Conservation (phyloP, 768 basidiomycete species). For the Kwoniella sp. region DNA sequence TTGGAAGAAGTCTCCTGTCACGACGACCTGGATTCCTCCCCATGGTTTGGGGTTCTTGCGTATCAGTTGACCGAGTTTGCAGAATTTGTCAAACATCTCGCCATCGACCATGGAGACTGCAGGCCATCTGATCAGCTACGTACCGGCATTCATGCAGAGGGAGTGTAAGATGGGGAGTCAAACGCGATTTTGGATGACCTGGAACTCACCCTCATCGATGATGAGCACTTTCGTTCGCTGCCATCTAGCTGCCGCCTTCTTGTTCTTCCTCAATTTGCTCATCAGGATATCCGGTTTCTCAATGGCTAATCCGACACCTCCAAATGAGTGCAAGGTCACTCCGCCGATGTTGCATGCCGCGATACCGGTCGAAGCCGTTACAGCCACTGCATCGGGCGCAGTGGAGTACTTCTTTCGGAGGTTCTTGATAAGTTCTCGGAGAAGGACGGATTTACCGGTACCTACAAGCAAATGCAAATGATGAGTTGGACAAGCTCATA, state of each 20-base stretch:
- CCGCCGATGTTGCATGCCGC: slow-evolving; percentile 98
- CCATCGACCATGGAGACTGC: slow-evolving; percentile 98
- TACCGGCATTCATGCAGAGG: background rate
- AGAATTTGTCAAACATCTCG: slow-evolving; percentile 78
- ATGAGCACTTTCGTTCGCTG: slow-evolving; percentile 78
- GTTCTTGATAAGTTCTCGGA: slow-evolving; percentile 83
- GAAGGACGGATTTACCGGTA: slow-evolving; percentile 92
- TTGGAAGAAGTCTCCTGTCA: slow-evolving; percentile 98
- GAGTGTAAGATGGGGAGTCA: too few relatives aligned
- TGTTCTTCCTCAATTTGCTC: slow-evolving; percentile 74
- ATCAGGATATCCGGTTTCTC: slow-evolving; percentile 68
- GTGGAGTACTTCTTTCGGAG: slow-evolving; percentile 65
- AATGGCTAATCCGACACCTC: slow-evolving; percentile 84
- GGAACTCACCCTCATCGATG: slow-evolving; percentile 75
- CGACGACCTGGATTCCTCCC: slow-evolving; percentile 90
- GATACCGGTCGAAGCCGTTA: slow-evolving; percentile 95
- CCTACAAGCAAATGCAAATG: slow-evolving; percentile 61
- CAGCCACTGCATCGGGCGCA: slow-evolving; percentile 73
- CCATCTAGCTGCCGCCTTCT: slow-evolving; percentile 81
- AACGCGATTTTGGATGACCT: background rate
- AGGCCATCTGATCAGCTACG: background rate
- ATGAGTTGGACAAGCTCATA: background rate
- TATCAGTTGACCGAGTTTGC: slow-evolving; percentile 67
- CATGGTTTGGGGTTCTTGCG: slow-evolving; percentile 71
- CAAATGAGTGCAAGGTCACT: slow-evolving; percentile 90